Percentiles rank a stretch among this genome's conserved stretches.
Evolutionary conservation across 345 rosid species (phyloP).

Genomic region (Gossypium longicalyx): DNA sequence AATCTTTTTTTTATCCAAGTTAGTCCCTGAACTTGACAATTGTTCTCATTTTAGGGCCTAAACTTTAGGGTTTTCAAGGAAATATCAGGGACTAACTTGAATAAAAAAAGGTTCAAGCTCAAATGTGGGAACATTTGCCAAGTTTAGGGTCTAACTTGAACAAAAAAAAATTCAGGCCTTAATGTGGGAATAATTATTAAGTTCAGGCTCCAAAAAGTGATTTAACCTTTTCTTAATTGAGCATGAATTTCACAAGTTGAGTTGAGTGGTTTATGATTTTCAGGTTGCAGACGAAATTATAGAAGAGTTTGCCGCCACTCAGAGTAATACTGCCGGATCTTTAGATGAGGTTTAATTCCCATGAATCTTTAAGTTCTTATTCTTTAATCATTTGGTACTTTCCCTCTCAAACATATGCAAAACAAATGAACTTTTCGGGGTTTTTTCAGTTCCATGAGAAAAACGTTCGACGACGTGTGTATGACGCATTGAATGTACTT

Average conservation of each 20-base stretch:
- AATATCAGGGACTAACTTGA: too few species aligned
- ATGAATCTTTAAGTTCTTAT: background rate
- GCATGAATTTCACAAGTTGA: background rate
- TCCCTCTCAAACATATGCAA: background rate
- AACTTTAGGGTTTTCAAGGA: too few species aligned
- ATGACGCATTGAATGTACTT: constrained; percentile 40
- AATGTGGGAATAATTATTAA: too few species aligned
- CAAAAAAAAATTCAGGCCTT: too few species aligned
- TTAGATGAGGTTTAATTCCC: constrained; percentile 32
- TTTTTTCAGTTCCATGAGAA: constrained; percentile 35
- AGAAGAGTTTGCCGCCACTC: constrained; percentile 30
- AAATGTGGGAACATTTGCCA: too few species aligned
- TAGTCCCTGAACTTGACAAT: too few species aligned
- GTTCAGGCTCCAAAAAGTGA: too few species aligned
- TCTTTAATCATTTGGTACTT: constrained; percentile 1
- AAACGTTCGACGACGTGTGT: constrained; percentile 41
- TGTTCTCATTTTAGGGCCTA: too few species aligned
- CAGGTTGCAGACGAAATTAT: constrained; percentile 43
- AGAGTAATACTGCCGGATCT: constrained; percentile 21
- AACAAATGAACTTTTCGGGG: background rate
- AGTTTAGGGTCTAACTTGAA: too few species aligned
- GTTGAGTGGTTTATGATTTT: constrained; percentile 14
- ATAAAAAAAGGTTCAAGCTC: too few species aligned
- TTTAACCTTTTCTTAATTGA: background rate
- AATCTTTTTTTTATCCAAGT: too few species aligned